Evolutionary conservation across 768 basidiomycete genomes (phyloP).

Genomic region (Tylopilus plumbeoviolaceoides): DNA sequence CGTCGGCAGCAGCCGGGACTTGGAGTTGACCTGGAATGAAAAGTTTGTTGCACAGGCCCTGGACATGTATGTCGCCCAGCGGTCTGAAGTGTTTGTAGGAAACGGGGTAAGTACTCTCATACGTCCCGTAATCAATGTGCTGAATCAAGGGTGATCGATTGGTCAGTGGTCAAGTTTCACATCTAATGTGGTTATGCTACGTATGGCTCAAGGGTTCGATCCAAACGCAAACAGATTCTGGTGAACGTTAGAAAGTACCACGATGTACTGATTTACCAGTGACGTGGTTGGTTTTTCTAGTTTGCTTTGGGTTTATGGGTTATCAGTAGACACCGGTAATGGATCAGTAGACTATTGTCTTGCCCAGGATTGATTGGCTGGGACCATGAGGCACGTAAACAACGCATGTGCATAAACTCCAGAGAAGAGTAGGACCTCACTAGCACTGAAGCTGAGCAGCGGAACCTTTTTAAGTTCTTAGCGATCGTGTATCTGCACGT

Average conservation of each 20-base stretch:
- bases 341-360: no score
- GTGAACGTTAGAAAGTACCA: slow-evolving; percentile 15
- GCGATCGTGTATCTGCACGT: no score
- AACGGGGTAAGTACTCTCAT: slow-evolving; percentile 42
- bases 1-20: slow-evolving; percentile 41
- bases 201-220: slow-evolving; percentile 27
- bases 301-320: no score
- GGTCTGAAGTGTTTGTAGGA: slow-evolving; percentile 48
- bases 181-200: slow-evolving; percentile 38
- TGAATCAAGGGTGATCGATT: slow-evolving; percentile 24
- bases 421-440: no score
- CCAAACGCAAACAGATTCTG: slow-evolving; percentile 35
- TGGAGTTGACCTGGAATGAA: slow-evolving; percentile 41
- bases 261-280: no score
- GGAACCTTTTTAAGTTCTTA: no score
- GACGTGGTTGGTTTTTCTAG: background rate
- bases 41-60: slow-evolving; percentile 41
- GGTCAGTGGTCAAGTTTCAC: slow-evolving; percentile 40
- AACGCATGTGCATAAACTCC: no score
- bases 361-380: no score
- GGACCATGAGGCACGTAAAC: no score
- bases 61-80: slow-evolving; percentile 48
- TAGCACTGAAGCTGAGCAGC: no score
- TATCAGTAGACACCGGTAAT: no score
- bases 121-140: background rate